Evolutionary conservation across 164 flowering plant species (phyloP), one percentile per base, ranked within the genome.

Genomic region (Magnolia officinalis): DNA sequence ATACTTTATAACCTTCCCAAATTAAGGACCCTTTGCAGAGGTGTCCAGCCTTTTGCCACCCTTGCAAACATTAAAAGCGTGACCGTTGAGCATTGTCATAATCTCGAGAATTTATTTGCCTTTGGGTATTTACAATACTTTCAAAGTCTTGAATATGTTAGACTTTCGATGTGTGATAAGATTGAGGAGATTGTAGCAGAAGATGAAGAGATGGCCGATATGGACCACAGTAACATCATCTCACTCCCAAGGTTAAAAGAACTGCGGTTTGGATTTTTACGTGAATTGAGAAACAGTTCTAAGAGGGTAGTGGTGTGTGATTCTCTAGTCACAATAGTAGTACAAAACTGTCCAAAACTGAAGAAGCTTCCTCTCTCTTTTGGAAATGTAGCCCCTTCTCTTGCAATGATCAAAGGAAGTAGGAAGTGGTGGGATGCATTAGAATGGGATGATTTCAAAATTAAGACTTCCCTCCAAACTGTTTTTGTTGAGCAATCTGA

Each of bases 291-390:
- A 24, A 66, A 11, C 26, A 66, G 24, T 66, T 66, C 0, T 5
- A 20, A 20, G 31, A 66, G 37, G 31, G 4, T 20, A 20, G 3
- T 66, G 7, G 7, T 66, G 11, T 66, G 69, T 21, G 10, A 21
- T 24, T 66, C 69, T 23, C 69, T 66, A 21, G 29, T n/a, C n/a
- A 66, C 31, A 21, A 24, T 66, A 2, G 16, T n/a, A 10, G 69
- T 66, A 21, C 7, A 24, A 8, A 5, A 20, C 13, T 66, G 69
- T 20, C 31, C 69, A 20, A 7, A 66, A 2, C 13, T 66, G 69
- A 66, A 66, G 69, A 65, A 19, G 68, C 68, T 65, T n/a, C 68
- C 68, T 65, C 14, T 65, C 14, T 65, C 68, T 2, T 3, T 65
- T 13, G 24, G 13, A 0, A 24, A 24, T 24, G 4, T 8, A 9